Evolutionary conservation across 83 land plant genomes (phyloP).

Genomic region (Diphasiastrum complanatum): DNA sequence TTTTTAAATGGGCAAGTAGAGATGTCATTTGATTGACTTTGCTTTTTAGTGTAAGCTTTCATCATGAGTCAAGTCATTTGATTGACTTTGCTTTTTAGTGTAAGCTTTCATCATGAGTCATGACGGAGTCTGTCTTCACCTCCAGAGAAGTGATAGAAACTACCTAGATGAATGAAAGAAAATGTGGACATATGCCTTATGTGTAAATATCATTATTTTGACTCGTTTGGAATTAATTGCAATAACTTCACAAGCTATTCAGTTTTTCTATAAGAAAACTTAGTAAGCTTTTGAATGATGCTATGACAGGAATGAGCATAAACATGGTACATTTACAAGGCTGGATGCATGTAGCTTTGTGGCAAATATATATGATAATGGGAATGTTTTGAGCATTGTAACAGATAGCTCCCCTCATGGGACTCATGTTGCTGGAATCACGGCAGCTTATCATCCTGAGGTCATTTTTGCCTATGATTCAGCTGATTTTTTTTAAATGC

Average conservation of each 20-base stretch:
- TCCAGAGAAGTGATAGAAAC: too few species aligned
- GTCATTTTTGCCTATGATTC: conserved; percentile 40
- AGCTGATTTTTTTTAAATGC: not conserved
- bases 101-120: too few species aligned
- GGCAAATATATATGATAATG: conserved; percentile 75
- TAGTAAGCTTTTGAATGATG: too few species aligned
- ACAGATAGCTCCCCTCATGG: conserved; percentile 99
- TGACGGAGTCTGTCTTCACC: too few species aligned
- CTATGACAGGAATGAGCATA: conserved; percentile 62
- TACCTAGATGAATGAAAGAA: too few species aligned
- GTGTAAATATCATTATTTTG: not conserved
- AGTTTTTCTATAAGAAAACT: too few species aligned
- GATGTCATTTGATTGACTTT: too few species aligned
- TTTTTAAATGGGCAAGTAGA: too few species aligned
- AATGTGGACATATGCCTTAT: not conserved
- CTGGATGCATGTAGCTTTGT: conserved; percentile 88
- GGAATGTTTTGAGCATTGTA: conserved; percentile 86
- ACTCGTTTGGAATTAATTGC: not conserved
- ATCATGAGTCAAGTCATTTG: too few species aligned
- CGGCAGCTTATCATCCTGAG: conserved; percentile 85
- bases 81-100: too few species aligned
- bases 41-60: too few species aligned
- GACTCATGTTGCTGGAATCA: conserved; percentile 98
- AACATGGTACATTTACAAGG: conserved; percentile 82
- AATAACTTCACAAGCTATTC: not conserved